A percentile compares a stretch with the other conserved stretches of the same genome.
phyloP scores from a whole-genome alignment of 176 grass and related monocot genomes.

The Neostapfia colusana region DNA sequence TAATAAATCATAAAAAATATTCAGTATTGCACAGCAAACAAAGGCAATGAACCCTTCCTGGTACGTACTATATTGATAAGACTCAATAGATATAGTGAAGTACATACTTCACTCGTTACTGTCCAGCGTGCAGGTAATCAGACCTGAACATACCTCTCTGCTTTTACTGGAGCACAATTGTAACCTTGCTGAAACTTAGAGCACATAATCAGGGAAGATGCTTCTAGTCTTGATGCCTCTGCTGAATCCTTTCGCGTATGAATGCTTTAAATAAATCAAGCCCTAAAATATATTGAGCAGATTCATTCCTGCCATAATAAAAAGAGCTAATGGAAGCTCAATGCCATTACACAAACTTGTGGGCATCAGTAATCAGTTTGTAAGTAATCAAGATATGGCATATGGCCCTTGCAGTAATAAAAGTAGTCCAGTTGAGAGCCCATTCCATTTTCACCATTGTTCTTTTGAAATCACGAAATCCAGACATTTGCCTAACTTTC shows the following conservation, averaged over 20 bases:
- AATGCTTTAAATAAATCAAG: constrained; percentile 76
- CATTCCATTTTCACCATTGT: constrained; percentile 81
- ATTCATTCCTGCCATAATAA: constrained; percentile 94
- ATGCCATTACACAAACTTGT: constrained; percentile 81
- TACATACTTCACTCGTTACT: constrained; percentile 8
- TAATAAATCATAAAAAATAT: constrained; percentile 13
- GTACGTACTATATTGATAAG: constrained; percentile 2
- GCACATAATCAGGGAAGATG: constrained; percentile 26
- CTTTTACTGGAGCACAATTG: constrained; percentile 20
- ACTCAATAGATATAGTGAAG: constrained; percentile 16
- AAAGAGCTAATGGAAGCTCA: constrained; percentile 85
- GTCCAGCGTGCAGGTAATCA: constrained; percentile 1
- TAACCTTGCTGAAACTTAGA: constrained; percentile 33
- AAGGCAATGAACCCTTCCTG: neutral
- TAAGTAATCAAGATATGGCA: constrained; percentile 82
- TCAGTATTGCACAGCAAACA: neutral
- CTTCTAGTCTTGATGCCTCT: constrained; percentile 60
- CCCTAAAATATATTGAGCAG: constrained; percentile 80
- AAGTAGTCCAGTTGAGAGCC: constrained; percentile 75
- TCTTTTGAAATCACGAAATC: constrained; percentile 56
- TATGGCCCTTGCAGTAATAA: constrained; percentile 61
- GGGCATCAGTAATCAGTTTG: constrained; percentile 71
- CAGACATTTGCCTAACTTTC: constrained; percentile 86
- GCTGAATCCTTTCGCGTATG: constrained; percentile 60
- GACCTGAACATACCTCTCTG: constrained; percentile 43